A percentile compares a stretch with the other conserved stretches of the same genome.
Conservation (phyloP, 305 asterid species). For the Fraxinus sp. region DNA sequence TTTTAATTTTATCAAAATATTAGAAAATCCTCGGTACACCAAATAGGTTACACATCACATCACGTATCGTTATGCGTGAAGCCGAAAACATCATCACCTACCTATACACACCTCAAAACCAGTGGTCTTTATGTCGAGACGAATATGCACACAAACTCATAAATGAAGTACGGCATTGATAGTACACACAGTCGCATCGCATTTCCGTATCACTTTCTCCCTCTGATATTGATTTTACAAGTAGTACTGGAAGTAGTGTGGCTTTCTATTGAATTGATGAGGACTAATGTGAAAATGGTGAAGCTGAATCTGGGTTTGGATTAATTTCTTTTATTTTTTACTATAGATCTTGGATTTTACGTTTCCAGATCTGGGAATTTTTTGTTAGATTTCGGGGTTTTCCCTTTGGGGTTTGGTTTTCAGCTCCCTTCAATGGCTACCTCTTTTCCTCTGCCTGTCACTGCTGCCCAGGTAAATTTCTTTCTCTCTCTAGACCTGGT, state of each 20-base stretch:
- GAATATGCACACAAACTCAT: not conserved
- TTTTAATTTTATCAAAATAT: not conserved
- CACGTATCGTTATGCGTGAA: not conserved
- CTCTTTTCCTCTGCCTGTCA: slow-evolving; percentile 77
- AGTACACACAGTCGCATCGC: not conserved
- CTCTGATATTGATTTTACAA: not conserved
- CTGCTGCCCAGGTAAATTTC: slow-evolving; percentile 77
- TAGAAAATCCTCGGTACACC: not conserved
- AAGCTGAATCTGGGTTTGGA: slow-evolving; percentile 32
- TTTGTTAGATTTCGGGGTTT: not conserved
- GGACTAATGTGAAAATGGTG: slow-evolving; percentile 36
- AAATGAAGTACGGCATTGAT: not conserved
- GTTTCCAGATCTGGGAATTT: slow-evolving; percentile 70
- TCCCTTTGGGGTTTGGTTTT: slow-evolving; percentile 32
- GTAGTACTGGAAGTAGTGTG: not conserved
- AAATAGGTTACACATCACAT: not conserved
- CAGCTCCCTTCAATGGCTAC: slow-evolving; percentile 50
- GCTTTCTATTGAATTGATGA: slow-evolving; percentile 14
- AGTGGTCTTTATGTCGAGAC: slow-evolving; percentile 18
- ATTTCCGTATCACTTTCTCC: not conserved
- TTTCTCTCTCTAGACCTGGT: too few relatives aligned
- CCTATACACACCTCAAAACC: not conserved
- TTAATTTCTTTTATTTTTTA: slow-evolving; percentile 9
- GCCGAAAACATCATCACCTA: not conserved
- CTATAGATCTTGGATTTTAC: slow-evolving; percentile 43